These are phyloP conservation scores for Onygena corvina DNA, from an alignment of 2,329 filamentous ascomycete species.

Conservation along the genomic window DNA sequence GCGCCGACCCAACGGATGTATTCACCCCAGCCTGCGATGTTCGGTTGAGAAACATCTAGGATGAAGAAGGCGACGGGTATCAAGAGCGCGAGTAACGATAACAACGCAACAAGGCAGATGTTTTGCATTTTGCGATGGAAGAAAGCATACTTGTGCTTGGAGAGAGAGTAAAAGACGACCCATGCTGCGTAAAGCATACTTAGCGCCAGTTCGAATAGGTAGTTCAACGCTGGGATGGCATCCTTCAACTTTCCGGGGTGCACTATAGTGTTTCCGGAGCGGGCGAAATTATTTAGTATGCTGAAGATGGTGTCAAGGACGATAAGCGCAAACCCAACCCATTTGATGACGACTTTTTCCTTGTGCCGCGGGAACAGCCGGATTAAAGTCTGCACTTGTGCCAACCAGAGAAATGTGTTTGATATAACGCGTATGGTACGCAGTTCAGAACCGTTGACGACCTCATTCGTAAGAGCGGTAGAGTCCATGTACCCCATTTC, in stretches of 20 bases:
- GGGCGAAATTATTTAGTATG: slow-evolving; percentile 74
- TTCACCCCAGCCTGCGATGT: slow-evolving; percentile 84
- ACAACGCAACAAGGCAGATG: slow-evolving; percentile 64
- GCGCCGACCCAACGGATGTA: slow-evolving; percentile 96
- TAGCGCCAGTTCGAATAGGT: slow-evolving; percentile 77
- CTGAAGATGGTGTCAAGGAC: slow-evolving; percentile 82
- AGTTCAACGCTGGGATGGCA: slow-evolving; percentile 80
- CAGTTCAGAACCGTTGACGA: slow-evolving; percentile 74
- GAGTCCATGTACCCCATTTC: slow-evolving; percentile 68
- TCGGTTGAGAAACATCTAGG: slow-evolving; percentile 72
- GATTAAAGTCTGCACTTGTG: slow-evolving; percentile 92
- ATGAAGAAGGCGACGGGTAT: slow-evolving; percentile 91
- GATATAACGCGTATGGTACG: slow-evolving; percentile 87
- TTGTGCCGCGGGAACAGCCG: slow-evolving; percentile 90
- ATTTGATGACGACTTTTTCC: slow-evolving; percentile 97
- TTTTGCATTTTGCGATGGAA: slow-evolving; percentile 86
- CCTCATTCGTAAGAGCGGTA: slow-evolving; percentile 58
- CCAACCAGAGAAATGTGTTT: slow-evolving; percentile 92
- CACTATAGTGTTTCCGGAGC: slow-evolving; percentile 31
- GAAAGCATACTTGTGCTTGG: slow-evolving; percentile 81
- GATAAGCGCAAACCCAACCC: slow-evolving; percentile 91
- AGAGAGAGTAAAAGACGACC: slow-evolving; percentile 87
- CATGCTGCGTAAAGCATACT: slow-evolving; percentile 82
- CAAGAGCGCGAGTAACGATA: slow-evolving; percentile 70
- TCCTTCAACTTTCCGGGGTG: slow-evolving; percentile 69